Evolutionary conservation across 2,329 filamentous ascomycete genomes (phyloP).

Genomic region (Sodiomyces alkalinus): DNA sequence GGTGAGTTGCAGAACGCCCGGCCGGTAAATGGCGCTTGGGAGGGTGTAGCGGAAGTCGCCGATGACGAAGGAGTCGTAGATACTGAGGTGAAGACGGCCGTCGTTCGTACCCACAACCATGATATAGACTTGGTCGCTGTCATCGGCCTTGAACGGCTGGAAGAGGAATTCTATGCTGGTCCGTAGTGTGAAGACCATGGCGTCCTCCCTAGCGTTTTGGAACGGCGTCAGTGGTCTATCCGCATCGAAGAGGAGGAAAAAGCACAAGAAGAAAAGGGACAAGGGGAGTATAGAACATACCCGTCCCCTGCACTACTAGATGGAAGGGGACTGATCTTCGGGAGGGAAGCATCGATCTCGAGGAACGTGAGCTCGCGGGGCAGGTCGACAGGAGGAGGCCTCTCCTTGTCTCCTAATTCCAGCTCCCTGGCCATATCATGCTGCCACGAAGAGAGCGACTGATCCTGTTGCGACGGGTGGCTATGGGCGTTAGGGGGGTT

Average conservation of each 20-base stretch:
- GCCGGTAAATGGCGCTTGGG: slow-evolving; percentile 12
- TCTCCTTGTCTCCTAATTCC: too few relatives aligned
- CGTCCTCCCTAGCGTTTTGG: slow-evolving; percentile 38
- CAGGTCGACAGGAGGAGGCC: slow-evolving; percentile 31
- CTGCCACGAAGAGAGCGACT: slow-evolving; percentile 14
- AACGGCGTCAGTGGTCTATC: slow-evolving; percentile 7
- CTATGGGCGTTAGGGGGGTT: slow-evolving; percentile 3
- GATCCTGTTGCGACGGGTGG: too few relatives aligned
- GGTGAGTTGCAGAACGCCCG: slow-evolving; percentile 23
- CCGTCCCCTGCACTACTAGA: slow-evolving; percentile 42
- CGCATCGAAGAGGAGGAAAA: not conserved
- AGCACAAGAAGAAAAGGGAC: not conserved
- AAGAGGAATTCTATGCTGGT: slow-evolving; percentile 57
- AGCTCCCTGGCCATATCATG: slow-evolving; percentile 14
- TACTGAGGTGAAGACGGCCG: slow-evolving; percentile 59
- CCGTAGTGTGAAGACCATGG: slow-evolving; percentile 53
- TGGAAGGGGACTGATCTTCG: slow-evolving; percentile 60
- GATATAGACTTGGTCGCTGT: slow-evolving; percentile 63
- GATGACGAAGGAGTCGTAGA: slow-evolving; percentile 75
- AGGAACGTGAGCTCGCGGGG: slow-evolving; percentile 58
- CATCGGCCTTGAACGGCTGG: slow-evolving; percentile 42
- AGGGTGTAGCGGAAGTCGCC: slow-evolving; percentile 44
- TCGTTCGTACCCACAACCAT: slow-evolving; percentile 60
- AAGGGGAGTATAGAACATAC: slow-evolving; percentile 28
- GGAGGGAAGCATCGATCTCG: slow-evolving; percentile 61